Evolutionary conservation across 2,329 filamentous ascomycete genomes (phyloP).

Genomic region (Trichoderma sp.): DNA sequence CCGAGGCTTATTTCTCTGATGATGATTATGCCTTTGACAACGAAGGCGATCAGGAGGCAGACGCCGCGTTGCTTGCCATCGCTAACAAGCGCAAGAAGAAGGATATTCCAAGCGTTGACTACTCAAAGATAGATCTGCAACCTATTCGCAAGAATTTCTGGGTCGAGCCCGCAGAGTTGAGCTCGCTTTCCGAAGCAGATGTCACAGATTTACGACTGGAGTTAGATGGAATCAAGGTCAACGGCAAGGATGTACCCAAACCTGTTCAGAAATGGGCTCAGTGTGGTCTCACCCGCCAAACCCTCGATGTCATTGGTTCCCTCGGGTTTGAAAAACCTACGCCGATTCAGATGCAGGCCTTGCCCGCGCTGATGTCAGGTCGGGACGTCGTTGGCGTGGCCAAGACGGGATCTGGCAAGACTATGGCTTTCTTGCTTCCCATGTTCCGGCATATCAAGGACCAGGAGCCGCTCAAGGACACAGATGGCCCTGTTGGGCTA

Average conservation of each 20-base stretch:
- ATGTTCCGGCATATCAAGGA: conserved; percentile 99
- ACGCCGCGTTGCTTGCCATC: conserved; percentile 51
- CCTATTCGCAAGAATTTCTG: conserved; percentile 94
- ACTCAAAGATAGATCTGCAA: conserved; percentile 80
- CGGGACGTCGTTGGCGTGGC: conserved; percentile 94
- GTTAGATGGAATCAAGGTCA: conserved; percentile 92
- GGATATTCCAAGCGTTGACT: conserved; percentile 85
- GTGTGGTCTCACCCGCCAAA: conserved; percentile 83
- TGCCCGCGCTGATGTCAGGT: conserved; percentile 93
- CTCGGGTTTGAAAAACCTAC: conserved; percentile 87
- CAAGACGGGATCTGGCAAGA: conserved; percentile 97
- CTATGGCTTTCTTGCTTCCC: conserved; percentile 88
- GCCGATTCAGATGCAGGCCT: conserved; percentile 90
- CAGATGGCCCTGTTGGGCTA: conserved; percentile 83
- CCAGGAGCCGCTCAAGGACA: conserved; percentile 74
- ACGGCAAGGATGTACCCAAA: conserved; percentile 82
- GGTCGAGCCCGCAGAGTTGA: conserved; percentile 81
- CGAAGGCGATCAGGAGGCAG: conserved; percentile 48
- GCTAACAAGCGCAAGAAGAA: conserved; percentile 81
- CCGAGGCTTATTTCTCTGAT: conserved; percentile 85
- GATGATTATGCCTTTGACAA: conserved; percentile 64
- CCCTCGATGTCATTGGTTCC: conserved; percentile 77
- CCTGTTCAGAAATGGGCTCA: conserved; percentile 97
- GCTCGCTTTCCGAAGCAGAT: conserved; percentile 80
- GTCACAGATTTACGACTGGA: conserved; percentile 78